Evolutionary conservation across 2,329 filamentous ascomycete species (phyloP).

Genomic region (Aspergillus ustus): DNA sequence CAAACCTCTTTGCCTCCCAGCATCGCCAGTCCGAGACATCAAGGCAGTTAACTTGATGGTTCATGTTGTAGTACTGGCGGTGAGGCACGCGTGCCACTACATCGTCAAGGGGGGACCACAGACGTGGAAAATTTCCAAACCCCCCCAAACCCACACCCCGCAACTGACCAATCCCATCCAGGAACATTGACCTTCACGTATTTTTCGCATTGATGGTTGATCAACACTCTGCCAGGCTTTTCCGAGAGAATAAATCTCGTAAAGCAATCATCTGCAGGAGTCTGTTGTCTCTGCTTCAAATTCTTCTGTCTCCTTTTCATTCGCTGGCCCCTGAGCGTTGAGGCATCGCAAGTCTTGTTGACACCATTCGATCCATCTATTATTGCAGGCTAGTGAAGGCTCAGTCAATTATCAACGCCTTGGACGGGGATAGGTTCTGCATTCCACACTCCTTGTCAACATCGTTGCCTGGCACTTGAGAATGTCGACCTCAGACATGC

Average conservation of each 20-base stretch:
- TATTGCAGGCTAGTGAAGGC: conserved; percentile 5
- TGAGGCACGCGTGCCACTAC: not conserved
- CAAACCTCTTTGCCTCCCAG: not conserved
- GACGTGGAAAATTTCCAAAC: not conserved
- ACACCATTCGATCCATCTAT: conserved; percentile 3
- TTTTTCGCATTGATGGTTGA: not conserved
- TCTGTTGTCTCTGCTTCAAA: not conserved
- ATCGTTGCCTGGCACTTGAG: conserved; percentile 14
- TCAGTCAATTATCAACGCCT: not conserved
- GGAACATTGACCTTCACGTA: not conserved
- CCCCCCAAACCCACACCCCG: not conserved
- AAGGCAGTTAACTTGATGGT: not conserved
- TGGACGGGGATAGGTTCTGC: conserved; percentile 1
- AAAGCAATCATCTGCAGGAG: not conserved
- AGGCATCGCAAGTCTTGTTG: not conserved
- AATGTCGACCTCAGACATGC: not conserved
- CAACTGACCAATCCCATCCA: not conserved
- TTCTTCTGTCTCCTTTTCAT: conserved; percentile 1
- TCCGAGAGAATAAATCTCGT: not conserved
- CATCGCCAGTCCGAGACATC: not conserved
- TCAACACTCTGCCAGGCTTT: not conserved
- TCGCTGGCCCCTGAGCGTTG: conserved; percentile 5
- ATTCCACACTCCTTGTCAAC: conserved; percentile 29
- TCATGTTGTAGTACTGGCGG: not conserved
- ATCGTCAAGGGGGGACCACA: not conserved